Base-by-base conservation (phyloP, 2,329 filamentous ascomycete genomes). In the Calonectria hongkongensis region DNA sequence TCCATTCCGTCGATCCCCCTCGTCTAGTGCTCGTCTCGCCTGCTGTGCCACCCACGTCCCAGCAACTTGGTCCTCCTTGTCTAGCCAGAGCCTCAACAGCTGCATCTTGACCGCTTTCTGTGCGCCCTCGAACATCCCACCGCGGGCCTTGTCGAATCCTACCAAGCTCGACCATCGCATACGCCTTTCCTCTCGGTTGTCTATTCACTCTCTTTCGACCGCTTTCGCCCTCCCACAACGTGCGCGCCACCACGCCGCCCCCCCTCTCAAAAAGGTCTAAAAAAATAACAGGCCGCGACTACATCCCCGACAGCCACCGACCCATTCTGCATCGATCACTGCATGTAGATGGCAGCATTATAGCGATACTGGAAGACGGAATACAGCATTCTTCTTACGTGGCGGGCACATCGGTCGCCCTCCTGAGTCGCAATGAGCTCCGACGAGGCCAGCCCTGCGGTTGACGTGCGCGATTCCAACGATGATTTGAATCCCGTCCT, bases 401-500 rank as follows among this genome's bases (percentile, higher is more conserved):
- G 63, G 63, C 66, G 65, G 63, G 66, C 71, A 58, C 54, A 30
- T 50, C 50, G 47, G 30, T 65, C 36, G 43, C 27, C 54, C 36
- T 33, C 54, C 39, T 33, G 33, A 70, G 67, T 70, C 71, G 75
- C 58, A 67, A 83, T 84, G 82, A 82, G 76, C 71, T 77, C 74
- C 70, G 78, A 82, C 56, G 82, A 81, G 66, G 73, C 76, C 41
- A 73, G 68, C 54, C 66, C 56, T 67, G 72, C 76, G 70, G 76
- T 77, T 65, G 70, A 79, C 48, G 80, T 76, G 64, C 71, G 74
- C 54, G 73, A 79, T 27, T 68, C 72, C 58, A 70, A 66, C 73
- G 73, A 79, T 13, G 79, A 82, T 63, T 71, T 74, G 62, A 81
- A 81, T 73, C 77, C 81, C 27, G 73, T 81, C 33, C 76, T 84